Conservation (phyloP, 2,329 filamentous ascomycete genomes). For the Xylaria sp. region DNA sequence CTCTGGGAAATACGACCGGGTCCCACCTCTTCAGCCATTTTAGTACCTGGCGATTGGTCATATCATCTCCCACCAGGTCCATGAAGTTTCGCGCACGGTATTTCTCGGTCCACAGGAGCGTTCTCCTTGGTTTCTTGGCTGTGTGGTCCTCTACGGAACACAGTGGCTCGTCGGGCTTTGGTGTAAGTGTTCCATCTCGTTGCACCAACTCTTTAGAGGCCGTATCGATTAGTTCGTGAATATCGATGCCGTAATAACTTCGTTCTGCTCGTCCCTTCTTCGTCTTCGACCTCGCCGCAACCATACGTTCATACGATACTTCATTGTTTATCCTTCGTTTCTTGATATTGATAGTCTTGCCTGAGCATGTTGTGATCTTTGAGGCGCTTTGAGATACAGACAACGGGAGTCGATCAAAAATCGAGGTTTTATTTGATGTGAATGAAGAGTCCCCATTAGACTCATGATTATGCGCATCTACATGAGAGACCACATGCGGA, state of each 20-base stretch:
- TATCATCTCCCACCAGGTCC: conserved; percentile 92
- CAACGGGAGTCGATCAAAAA: conserved; percentile 41
- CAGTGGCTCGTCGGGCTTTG: conserved; percentile 50
- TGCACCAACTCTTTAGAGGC: conserved; percentile 68
- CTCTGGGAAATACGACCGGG: conserved; percentile 85
- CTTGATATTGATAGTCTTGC: conserved; percentile 65
- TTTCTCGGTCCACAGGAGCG: conserved; percentile 93
- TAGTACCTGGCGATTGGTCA: conserved; percentile 89
- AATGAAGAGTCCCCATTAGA: conserved; percentile 41
- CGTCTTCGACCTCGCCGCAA: conserved; percentile 73
- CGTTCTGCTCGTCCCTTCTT: conserved; percentile 75
- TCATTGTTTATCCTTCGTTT: conserved; percentile 60
- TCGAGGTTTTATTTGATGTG: conserved; percentile 35
- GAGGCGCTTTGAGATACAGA: conserved; percentile 47
- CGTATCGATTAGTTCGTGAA: conserved; percentile 82
- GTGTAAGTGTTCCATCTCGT: conserved; percentile 44
- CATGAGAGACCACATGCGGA: conserved; percentile 34
- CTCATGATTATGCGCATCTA: conserved; percentile 20
- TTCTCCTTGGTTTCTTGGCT: conserved; percentile 57
- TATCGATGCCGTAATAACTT: conserved; percentile 92
- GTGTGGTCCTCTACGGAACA: conserved; percentile 55
- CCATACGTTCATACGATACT: conserved; percentile 72
- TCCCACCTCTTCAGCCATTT: conserved; percentile 97
- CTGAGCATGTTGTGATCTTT: conserved; percentile 65
- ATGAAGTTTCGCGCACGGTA: conserved; percentile 93